Conservation (phyloP, 305 asterid genomes). For the Striga hermonthica region DNA sequence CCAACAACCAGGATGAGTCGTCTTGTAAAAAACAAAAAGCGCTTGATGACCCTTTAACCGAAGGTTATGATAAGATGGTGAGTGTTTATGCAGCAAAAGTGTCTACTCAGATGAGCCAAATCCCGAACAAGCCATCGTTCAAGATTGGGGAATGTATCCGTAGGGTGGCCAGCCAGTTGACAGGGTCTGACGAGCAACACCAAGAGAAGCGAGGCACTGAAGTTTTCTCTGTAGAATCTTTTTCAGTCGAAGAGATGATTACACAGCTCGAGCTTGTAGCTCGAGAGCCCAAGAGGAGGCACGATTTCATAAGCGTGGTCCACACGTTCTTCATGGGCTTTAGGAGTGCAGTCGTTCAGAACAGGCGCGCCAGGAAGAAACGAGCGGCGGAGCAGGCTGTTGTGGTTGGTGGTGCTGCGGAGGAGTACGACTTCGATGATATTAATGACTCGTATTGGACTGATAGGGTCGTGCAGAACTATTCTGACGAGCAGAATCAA, state of each 20-base stretch:
- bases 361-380: conserved; percentile 61
- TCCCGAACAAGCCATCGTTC: conserved; percentile 68
- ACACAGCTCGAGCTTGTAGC: conserved; percentile 70
- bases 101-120: conserved; percentile 38
- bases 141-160: conserved; percentile 92
- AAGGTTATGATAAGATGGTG: conserved; percentile 47
- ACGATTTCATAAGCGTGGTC: conserved; percentile 31
- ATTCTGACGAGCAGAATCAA: conserved; percentile 56
- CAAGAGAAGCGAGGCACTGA: conserved; percentile 36
- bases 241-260: conserved; percentile 58
- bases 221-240: conserved; percentile 43
- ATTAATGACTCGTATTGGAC: conserved; percentile 92
- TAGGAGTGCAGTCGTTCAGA: conserved; percentile 57
- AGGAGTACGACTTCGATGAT: conserved; percentile 91
- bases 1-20: conserved; percentile 49
- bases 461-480: conserved; percentile 82
- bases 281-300: conserved; percentile 53
- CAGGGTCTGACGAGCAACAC: conserved; percentile 50
- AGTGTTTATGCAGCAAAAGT: conserved; percentile 52
- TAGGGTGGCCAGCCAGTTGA: conserved; percentile 84
- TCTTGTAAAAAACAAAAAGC: conserved; percentile 55
- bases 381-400: conserved; percentile 39
- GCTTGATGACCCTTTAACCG: conserved; percentile 41
- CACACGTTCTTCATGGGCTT: conserved; percentile 57
- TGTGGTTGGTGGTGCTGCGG: conserved; percentile 48